Percentiles rank a stretch among this genome's conserved stretches.
These are phyloP conservation scores for Oryza glaberrima DNA, from an alignment of 176 grass and related monocot genomes.

Conservation along the genomic window DNA sequence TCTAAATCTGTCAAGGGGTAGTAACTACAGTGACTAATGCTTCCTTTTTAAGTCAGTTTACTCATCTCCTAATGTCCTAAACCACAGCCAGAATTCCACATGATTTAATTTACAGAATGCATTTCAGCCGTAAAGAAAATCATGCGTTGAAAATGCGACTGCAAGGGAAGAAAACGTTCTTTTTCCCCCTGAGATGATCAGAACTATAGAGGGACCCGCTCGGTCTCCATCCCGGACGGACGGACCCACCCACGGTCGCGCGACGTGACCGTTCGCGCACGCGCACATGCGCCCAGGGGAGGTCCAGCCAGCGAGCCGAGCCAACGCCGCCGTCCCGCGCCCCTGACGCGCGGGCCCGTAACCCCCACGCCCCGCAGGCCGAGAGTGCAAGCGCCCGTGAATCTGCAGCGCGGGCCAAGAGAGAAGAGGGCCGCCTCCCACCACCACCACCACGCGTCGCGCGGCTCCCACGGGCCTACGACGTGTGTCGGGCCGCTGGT, in stretches of 20 bases:
- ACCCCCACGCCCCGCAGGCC: neutral
- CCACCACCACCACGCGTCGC: neutral
- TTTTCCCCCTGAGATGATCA: neutral
- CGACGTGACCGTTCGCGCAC: neutral
- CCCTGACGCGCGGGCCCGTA: neutral
- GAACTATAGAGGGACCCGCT: no score
- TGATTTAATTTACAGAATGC: no score
- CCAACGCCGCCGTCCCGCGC: neutral
- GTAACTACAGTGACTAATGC: no score
- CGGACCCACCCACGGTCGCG: neutral
- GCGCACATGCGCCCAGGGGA: neutral
- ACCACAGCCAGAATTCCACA: no score
- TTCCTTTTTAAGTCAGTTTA: no score
- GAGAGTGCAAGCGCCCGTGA: constrained; percentile 14
- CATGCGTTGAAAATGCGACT: neutral
- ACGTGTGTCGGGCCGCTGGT: neutral
- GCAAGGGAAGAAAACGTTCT: no score
- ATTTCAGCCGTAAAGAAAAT: no score
- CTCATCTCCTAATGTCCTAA: no score
- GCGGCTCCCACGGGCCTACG: neutral
- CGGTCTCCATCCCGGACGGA: neutral
- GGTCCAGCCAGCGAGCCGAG: neutral
- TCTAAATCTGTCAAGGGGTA: no score
- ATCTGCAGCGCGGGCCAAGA: neutral
- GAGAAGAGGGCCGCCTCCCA: no score